Base-by-base conservation (phyloP, 139 green algal species). In the Zygnema circumcarinatum region DNA sequence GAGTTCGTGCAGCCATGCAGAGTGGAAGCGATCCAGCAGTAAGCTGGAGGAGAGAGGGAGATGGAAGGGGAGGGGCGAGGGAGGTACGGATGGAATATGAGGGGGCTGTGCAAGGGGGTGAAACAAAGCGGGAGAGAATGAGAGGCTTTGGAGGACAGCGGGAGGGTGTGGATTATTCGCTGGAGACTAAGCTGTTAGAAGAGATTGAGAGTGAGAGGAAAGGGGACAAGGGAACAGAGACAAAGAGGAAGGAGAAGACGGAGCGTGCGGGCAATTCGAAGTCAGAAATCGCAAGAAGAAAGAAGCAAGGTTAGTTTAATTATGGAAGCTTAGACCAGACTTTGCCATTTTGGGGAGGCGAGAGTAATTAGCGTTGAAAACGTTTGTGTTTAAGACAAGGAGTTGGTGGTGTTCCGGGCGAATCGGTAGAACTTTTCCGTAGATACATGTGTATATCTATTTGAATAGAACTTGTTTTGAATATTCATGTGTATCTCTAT, bases 241-340 rank as follows among this genome's bases (percentile, higher is more conserved):
- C 7, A 78, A 40, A 41, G 69, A 78, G 16, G 69, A 78, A 78
- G 36, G 36, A 78, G 69, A 78, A 16, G 11, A 11, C 11, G 69
- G 69, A 78, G 69, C 3, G 16, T 29, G 69, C 7, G 7, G 69
- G 36, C 35, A 40, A 3, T 39, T 52, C 35, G 16, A 40, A 40
- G 7, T 7, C 11, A 40, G 69, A 78, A 25, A 78, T n/a, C n/a
- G n/a, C 35, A 39, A 40, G 11, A 78, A 16, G 36, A 11, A 78
- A 40, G 11, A 40, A 78, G 16, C 35, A 40, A 78, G 69, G 36
- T 39, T 7, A 11, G 47, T 68, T 54, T 1, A 81, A 67, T 7
- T 7, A 7, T 62, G 47, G 47, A 62, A 62, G 47, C 7, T 62
- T 62, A n/a, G n/a, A n/a, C n/a, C n/a, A n/a, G 7, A 25, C 16